Conservation (phyloP, 306 rosid genomes). For the Ammopiptanthus mongolicus region DNA sequence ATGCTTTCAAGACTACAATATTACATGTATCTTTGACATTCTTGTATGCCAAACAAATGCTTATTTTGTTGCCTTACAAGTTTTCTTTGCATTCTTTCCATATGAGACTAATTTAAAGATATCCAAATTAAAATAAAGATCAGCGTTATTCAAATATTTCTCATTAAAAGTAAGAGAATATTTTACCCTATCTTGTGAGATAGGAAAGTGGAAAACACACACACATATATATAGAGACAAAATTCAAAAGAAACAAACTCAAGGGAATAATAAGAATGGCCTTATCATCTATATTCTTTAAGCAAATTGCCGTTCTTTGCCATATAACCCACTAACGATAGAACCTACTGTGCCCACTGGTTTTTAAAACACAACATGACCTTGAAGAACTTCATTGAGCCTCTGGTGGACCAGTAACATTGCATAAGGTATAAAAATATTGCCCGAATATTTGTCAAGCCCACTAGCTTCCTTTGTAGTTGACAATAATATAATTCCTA, state of each 20-base stretch:
- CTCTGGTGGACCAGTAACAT: slow-evolving; percentile 24
- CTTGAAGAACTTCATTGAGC: slow-evolving; percentile 21
- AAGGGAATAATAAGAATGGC: slow-evolving; percentile 29
- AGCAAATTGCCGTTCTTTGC: slow-evolving; percentile 38
- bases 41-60: too few relatives aligned
- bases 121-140: background rate
- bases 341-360: slow-evolving; percentile 32
- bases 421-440: slow-evolving; percentile 22
- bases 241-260: slow-evolving; percentile 16
- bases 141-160: background rate
- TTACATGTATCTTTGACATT: background rate
- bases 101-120: background rate
- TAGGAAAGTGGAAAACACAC: slow-evolving; percentile 15
- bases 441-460: slow-evolving; percentile 32
- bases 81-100: background rate
- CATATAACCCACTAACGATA: slow-evolving; percentile 19
- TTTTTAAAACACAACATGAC: slow-evolving; percentile 22
- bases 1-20: background rate
- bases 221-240: slow-evolving; percentile 5
- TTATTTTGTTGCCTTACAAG: too few relatives aligned
- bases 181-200: slow-evolving; percentile 18
- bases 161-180: slow-evolving; percentile 16
- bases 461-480: slow-evolving; percentile 24
- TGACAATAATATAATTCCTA: slow-evolving; percentile 25
- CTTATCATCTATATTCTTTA: slow-evolving; percentile 36